These are phyloP conservation scores for Ampelomyces quisqualis DNA, from an alignment of 2,329 filamentous ascomycete genomes.

Conservation along the genomic window DNA sequence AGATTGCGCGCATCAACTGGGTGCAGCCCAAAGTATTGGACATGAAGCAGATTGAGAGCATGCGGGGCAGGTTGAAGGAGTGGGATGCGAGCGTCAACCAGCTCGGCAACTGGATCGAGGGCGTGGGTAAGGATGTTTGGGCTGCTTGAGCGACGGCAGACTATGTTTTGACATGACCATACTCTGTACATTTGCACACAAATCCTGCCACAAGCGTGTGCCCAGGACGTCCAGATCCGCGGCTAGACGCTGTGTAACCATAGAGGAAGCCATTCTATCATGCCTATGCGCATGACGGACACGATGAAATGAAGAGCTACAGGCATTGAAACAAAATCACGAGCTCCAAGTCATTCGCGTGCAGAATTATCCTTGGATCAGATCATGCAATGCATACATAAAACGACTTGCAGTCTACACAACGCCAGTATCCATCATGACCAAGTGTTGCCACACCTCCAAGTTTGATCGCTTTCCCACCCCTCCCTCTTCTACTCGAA, in stretches of 20 bases:
- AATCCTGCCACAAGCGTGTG: too few species aligned
- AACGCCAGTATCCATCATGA: too few species aligned
- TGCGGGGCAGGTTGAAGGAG: conserved; percentile 83
- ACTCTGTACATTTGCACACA: neutral
- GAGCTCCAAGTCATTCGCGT: too few species aligned
- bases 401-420: too few species aligned
- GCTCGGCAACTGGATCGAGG: conserved; percentile 95
- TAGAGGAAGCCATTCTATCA: conserved; percentile 11
- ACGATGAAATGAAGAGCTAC: conserved; percentile 12
- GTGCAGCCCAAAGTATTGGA: conserved; percentile 98
- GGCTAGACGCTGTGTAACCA: conserved; percentile 15
- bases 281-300: neutral
- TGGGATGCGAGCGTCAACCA: conserved; percentile 97
- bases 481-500: conserved; percentile 9
- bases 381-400: too few species aligned
- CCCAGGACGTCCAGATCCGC: too few species aligned
- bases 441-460: too few species aligned
- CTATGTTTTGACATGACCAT: neutral
- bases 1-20: conserved; percentile 95
- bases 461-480: neutral
- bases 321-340: neutral
- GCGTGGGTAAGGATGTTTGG: conserved; percentile 92
- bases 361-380: too few species aligned
- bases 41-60: conserved; percentile 89
- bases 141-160: conserved; percentile 56